A percentile compares a stretch with the other conserved stretches of the same genome.
phyloP scores from a whole-genome alignment of 2,329 filamentous ascomycete genomes.

The Gliomastix tumulicola region DNA sequence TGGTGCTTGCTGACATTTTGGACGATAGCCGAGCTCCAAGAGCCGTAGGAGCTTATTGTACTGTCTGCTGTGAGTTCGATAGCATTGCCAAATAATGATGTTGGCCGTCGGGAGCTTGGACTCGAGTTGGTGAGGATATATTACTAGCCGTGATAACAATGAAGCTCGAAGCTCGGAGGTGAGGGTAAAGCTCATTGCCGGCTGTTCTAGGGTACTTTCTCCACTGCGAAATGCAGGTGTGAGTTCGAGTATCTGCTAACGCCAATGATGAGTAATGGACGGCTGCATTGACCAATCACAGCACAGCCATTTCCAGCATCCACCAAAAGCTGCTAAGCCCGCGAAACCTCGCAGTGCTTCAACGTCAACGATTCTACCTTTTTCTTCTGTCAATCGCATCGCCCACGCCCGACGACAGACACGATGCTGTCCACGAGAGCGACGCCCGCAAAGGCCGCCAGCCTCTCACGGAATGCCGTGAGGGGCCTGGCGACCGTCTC shows the following conservation, averaged over 20 bases:
- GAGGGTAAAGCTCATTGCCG: too few relatives aligned
- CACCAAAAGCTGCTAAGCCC: constrained; percentile 14
- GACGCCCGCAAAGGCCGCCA: constrained; percentile 28
- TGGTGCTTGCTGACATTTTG: too few relatives aligned
- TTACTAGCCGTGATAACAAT: too few relatives aligned
- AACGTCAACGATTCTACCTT: constrained; percentile 19
- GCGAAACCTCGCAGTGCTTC: constrained; percentile 30
- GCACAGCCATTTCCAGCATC: constrained; percentile 25
- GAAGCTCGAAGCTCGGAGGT: too few relatives aligned
- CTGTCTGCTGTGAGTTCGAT: too few relatives aligned
- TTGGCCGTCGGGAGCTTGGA: too few relatives aligned
- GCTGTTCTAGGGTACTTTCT: too few relatives aligned
- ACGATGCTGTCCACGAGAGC: constrained; percentile 38
- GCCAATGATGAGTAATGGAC: constrained; percentile 16
- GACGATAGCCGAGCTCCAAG: too few relatives aligned
- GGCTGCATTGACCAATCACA: constrained; percentile 34
- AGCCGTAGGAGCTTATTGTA: too few relatives aligned
- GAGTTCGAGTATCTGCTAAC: constrained; percentile 19
- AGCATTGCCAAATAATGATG: too few relatives aligned
- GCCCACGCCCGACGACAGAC: constrained; percentile 20
- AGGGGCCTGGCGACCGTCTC: constrained; percentile 78
- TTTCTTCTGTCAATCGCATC: constrained; percentile 2
- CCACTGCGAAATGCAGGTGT: too few relatives aligned
- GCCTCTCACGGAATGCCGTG: constrained; percentile 34
- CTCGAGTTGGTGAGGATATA: too few relatives aligned